Evolutionary conservation across 2,329 filamentous ascomycete genomes (phyloP).

Genomic region (Scleromitrula shiraiana): DNA sequence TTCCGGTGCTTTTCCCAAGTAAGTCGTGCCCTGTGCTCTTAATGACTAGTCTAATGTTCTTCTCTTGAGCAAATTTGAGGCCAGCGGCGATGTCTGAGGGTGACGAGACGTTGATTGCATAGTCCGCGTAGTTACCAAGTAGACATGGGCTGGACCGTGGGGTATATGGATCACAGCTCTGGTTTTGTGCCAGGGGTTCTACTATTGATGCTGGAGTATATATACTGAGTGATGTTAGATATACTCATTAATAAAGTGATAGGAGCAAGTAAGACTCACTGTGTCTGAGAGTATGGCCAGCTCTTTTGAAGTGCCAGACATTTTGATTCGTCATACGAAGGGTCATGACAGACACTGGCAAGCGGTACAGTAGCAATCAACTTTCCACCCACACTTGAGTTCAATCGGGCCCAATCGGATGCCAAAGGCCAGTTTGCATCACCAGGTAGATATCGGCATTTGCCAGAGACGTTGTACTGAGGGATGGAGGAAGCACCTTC

Average conservation of each 20-base stretch:
- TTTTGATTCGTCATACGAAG: neutral
- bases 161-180: conserved; percentile 15
- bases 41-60: conserved; percentile 27
- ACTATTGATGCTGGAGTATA: conserved; percentile 34
- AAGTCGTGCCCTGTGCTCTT: conserved; percentile 40
- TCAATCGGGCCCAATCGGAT: conserved; percentile 10
- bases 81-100: conserved; percentile 1
- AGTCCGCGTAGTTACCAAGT: conserved; percentile 14
- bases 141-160: conserved; percentile 31
- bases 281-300: no score
- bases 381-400: conserved; percentile 8
- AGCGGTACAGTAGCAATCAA: conserved; percentile 10
- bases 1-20: conserved; percentile 38
- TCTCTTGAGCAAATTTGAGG: conserved; percentile 28
- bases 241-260: no score
- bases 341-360: conserved; percentile 6
- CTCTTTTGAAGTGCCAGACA: conserved; percentile 3
- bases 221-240: no score
- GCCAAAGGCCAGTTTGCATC: conserved; percentile 9
- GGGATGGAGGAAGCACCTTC: no score
- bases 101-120: conserved; percentile 16
- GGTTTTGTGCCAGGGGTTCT: conserved; percentile 31
- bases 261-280: no score
- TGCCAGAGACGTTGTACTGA: neutral
- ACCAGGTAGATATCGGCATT: conserved; percentile 7